Percentiles rank a stretch among this genome's conserved stretches.
Evolutionary conservation across 1,139 yeast species (phyloP).

Genomic region (Yamadazyma triangularis): DNA sequence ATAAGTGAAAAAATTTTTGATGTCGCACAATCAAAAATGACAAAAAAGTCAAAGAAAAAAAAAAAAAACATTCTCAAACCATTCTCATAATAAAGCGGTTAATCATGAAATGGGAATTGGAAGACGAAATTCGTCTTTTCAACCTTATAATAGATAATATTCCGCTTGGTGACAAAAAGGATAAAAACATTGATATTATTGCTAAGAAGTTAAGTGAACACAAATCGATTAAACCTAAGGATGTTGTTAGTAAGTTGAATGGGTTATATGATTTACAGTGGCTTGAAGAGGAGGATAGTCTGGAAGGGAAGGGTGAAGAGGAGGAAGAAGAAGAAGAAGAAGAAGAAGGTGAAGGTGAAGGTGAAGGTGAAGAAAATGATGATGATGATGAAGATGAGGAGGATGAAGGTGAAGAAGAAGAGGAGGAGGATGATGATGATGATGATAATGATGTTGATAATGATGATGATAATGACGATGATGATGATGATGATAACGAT

Average conservation of each 20-base stretch:
- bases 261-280: conserved; percentile 52
- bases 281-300: conserved; percentile 47
- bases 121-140: conserved; percentile 64
- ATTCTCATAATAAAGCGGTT: too few species aligned
- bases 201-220: conserved; percentile 44
- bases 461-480: background rate
- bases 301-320: conserved; percentile 14
- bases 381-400: conserved; percentile 3
- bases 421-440: conserved; percentile 4
- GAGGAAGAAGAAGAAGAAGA: conserved; percentile 7
- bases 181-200: conserved; percentile 55
- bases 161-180: conserved; percentile 59
- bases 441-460: conserved; percentile 2
- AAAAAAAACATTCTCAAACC: too few species aligned
- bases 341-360: conserved; percentile 4
- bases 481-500: background rate
- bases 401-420: conserved; percentile 4
- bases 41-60: too few species aligned
- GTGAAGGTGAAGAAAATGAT: conserved; percentile 1
- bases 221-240: conserved; percentile 27
- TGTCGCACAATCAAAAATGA: too few species aligned
- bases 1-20: background rate
- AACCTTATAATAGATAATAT: conserved; percentile 64
- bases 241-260: conserved; percentile 56
- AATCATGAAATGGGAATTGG: conserved; percentile 45